Evolutionary conservation across 2,329 filamentous ascomycete species (phyloP), one percentile per base, ranked within the genome.

Genomic region (Hymenoscyphus scutula): DNA sequence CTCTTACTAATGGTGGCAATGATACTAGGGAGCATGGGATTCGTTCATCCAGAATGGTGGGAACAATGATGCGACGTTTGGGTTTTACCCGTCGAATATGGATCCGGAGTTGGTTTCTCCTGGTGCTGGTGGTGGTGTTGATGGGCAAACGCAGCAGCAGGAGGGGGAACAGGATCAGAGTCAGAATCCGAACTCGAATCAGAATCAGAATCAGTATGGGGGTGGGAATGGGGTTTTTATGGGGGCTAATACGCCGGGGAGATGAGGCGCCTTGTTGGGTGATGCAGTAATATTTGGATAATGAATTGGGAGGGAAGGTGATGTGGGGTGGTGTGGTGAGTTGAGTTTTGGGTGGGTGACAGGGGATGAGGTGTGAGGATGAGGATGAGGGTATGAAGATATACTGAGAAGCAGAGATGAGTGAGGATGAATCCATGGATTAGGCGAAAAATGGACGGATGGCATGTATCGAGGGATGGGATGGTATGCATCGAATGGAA

Each of bases 1-100:
- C 11, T 15, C 51, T 70, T 75, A 61, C 77, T 72, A 70, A 71
- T 63, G 53, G 17, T 34, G 13, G 2, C 51, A 48, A 60, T 57
- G n/a, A n/a, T n/a, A n/a, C n/a, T 55, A 88, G 85, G 84, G 88
- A 65, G 85, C 86, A 30, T 89, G 86, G 86, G 87, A 90, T 71
- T 84, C 81, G 6, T 89, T 89, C 68, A 84, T 89, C 56, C 86
- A 89, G 72, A 85, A 83, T 59, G 79, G 83, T 5, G 79, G 67
- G 25, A 55, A 65, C 0, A 59, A 72, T 3, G 73, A 75, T 61
- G 70, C 70, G 7, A 61, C 64, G 1, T 73, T 73, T 53, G 71
- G 72, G 59, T 73, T 72, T 59, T 74, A 73, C 55, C 69, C 69
- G 0, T 64, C 67, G 2, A 64, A 60, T 17, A 59, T 67, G 23